Conservation (phyloP, 257 asterid genomes). For the Solanum sitiens region DNA sequence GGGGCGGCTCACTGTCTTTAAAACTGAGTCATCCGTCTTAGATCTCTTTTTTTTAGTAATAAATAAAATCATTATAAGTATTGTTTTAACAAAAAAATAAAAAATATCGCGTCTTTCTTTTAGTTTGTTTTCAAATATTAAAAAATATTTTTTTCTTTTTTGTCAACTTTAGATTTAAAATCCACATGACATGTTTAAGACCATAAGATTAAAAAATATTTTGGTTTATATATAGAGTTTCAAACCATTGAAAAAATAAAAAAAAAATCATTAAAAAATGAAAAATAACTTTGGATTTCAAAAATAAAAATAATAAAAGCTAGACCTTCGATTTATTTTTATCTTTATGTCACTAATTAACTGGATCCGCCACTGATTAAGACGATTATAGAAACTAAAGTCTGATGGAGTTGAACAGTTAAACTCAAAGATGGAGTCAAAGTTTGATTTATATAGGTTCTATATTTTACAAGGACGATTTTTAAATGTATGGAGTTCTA, state of each 20-base stretch:
- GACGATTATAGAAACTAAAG: background rate
- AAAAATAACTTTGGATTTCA: background rate
- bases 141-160: no score
- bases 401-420: background rate
- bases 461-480: background rate
- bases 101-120: background rate
- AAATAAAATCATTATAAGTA: no score
- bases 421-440: background rate
- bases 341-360: background rate
- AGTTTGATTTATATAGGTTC: background rate
- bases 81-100: no score
- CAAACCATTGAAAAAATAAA: background rate
- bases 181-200: background rate
- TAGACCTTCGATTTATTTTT: no score
- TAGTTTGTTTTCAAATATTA: background rate
- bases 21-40: background rate
- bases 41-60: background rate
- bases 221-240: background rate
- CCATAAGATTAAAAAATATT: no score
- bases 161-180: background rate
- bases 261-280: no score
- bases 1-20: background rate
- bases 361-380: background rate
- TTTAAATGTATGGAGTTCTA: background rate
- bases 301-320: no score